phyloP scores from a whole-genome alignment of 163 green algal species.

The Coccomyxa subellipsoidea region DNA sequence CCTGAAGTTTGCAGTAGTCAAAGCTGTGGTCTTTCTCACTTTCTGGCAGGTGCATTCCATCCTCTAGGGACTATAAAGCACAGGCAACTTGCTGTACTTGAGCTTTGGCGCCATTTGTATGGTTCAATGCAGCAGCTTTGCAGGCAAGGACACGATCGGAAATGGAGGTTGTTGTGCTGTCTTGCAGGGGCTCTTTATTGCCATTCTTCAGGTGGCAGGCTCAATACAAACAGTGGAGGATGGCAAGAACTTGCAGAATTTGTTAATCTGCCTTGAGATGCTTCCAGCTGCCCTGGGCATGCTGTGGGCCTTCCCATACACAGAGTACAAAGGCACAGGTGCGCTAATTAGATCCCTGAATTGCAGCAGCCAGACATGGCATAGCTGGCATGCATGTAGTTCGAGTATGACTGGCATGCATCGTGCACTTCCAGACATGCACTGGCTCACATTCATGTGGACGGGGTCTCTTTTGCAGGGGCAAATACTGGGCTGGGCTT shows the following conservation, averaged over 20 bases:
- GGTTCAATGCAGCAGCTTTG: too few species aligned
- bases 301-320: conserved; percentile 87
- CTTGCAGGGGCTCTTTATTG: conserved; percentile 64
- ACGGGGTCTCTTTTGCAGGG: too few species aligned
- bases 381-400: too few species aligned
- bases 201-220: conserved; percentile 49
- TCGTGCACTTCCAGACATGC: too few species aligned
- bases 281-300: conserved; percentile 77
- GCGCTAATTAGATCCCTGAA: background rate
- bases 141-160: too few species aligned
- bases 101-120: too few species aligned
- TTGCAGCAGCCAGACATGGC: too few species aligned
- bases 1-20: conserved; percentile 95
- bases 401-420: too few species aligned
- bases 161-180: too few species aligned
- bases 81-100: too few species aligned
- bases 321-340: conserved; percentile 71
- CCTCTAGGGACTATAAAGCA: too few species aligned
- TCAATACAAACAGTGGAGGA: conserved; percentile 58
- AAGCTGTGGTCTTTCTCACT: conserved; percentile 95
- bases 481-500: conserved; percentile 25
- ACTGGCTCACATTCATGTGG: too few species aligned
- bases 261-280: conserved; percentile 97
- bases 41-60: conserved; percentile 86
- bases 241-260: conserved; percentile 85